Base-by-base conservation (phyloP, 441 rosid genomes). In the Theobroma grandiflorum region DNA sequence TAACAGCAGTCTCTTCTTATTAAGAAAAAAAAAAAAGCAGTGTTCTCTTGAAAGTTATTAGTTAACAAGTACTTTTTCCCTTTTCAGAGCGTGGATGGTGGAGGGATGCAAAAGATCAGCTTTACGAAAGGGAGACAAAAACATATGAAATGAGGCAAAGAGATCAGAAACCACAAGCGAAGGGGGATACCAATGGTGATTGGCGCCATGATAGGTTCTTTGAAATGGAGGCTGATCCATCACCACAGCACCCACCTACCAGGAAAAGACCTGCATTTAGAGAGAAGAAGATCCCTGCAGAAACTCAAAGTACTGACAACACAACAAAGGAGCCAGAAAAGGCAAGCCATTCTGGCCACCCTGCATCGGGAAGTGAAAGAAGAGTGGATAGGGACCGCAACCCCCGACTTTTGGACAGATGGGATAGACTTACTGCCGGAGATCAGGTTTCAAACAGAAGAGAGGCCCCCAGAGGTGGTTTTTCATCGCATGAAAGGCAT, bases 191-290 rank as follows among this genome's bases (percentile, higher is more conserved):
- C 69, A 83, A 67, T 72, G 82, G 83, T 79, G 76, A 75, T 2
- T 88, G 97, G 97, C 80, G 82, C 79, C 99, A 89, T 68, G 98
- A 95, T 82, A 90, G 82, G 86, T 90, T 84, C 88, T 86, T 75
- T 42, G 89, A 91, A 83, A 76, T 82, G 88, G 95, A 91, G 78
- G 82, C 86, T 59, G 85, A 92, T 68, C 89, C 78, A 49, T 83
- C 84, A 26, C 73, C 85, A 43, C 86, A 83, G 53, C 85, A 88
- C 53, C 74, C 85, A 38, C 84, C 84, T 78, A 76, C 83, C 33
- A 86, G 88, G 82, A 97, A 93, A 88, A 89, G 97, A 74, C 97
- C 95, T 26, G 91, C 99, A 76, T 97, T 95, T 86, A 86, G 90
- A 75, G 99, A 97, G 89, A 90, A 88, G 85, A 97, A 91, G 86